These are phyloP conservation scores for Metschnikowia reukaufii DNA, from an alignment of 805 yeast species.

Conservation along the genomic window DNA sequence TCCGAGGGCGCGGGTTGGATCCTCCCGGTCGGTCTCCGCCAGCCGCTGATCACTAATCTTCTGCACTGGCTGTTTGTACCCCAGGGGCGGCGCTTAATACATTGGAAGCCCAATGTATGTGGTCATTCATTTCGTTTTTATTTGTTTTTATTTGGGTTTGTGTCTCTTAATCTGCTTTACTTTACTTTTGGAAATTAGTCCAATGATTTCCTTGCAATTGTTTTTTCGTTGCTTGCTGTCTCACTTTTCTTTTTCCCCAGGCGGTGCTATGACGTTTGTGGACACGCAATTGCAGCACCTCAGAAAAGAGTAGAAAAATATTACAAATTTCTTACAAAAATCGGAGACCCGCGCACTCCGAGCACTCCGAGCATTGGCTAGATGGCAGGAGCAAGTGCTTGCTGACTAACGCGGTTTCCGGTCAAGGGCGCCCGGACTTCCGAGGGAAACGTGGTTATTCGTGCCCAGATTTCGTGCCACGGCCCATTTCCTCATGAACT, in stretches of 20 bases:
- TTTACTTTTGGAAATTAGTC: neutral
- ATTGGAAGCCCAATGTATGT: too few species aligned
- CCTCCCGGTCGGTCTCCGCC: neutral
- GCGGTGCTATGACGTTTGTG: neutral
- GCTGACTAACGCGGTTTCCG: conserved; percentile 2
- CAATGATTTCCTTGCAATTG: too few species aligned
- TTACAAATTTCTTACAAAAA: neutral
- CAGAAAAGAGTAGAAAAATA: too few species aligned
- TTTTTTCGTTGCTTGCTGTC: conserved; percentile 1
- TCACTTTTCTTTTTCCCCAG: conserved; percentile 1
- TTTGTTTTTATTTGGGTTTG: too few species aligned
- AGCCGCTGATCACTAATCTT: neutral
- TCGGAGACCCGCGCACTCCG: neutral
- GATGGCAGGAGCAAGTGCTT: neutral
- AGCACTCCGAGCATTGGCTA: conserved; percentile 1
- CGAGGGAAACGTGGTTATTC: neutral
- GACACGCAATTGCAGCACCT: neutral
- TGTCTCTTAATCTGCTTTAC: neutral
- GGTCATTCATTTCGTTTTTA: neutral
- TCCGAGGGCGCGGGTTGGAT: neutral
- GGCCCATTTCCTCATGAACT: too few species aligned
- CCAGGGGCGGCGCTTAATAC: too few species aligned
- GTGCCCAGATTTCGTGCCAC: neutral
- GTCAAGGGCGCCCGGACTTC: neutral
- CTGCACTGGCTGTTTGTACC: too few species aligned